Evolutionary conservation across 148 eudicot genomes (phyloP).

Genomic region (Chenopodium suecicum): DNA sequence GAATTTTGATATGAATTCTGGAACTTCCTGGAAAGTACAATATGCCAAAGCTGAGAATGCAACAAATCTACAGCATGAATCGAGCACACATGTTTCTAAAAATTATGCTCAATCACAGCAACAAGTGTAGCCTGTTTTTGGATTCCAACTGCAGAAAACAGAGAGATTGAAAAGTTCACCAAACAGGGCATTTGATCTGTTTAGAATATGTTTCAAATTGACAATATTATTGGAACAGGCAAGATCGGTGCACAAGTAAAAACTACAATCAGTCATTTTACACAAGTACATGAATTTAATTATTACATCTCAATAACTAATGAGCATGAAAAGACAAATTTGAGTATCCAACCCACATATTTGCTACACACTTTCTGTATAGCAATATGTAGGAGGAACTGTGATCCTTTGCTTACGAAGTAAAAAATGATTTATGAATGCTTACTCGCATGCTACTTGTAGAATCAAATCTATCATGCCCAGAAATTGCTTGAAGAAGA

Average conservation of each 20-base stretch:
- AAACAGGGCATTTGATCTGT: background rate
- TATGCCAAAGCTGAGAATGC: constrained; percentile 19
- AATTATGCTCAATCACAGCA: background rate
- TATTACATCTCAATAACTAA: background rate
- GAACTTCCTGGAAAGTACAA: constrained; percentile 62
- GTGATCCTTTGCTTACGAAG: background rate
- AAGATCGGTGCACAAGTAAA: background rate
- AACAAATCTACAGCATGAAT: background rate
- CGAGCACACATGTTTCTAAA: background rate
- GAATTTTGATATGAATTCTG: constrained; percentile 67
- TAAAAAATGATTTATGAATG: background rate
- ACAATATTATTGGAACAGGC: background rate
- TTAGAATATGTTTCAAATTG: background rate
- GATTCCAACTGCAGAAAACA: background rate
- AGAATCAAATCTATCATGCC: constrained; percentile 90
- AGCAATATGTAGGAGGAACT: background rate
- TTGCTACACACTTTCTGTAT: background rate
- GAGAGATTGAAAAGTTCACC: background rate
- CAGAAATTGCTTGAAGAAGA: constrained; percentile 77
- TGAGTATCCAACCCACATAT: background rate
- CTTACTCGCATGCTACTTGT: constrained; percentile 80
- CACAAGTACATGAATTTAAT: background rate
- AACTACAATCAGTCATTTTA: background rate
- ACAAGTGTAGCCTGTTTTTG: background rate
- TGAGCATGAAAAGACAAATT: background rate